phyloP scores from a whole-genome alignment of 805 yeast species.

The Pichia sporocuriosa region DNA sequence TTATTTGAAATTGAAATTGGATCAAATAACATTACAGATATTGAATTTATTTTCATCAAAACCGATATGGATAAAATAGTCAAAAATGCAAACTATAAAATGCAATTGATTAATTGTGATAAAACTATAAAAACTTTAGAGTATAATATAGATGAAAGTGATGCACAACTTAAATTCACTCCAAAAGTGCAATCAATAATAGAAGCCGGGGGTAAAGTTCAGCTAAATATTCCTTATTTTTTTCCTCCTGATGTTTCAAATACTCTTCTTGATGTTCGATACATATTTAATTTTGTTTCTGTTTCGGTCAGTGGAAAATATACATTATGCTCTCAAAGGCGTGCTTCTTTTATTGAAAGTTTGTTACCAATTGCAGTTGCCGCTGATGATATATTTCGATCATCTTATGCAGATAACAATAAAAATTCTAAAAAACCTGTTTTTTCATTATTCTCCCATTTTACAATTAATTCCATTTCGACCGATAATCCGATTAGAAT shows the following conservation, averaged over 20 bases:
- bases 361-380: slow-evolving; percentile 61
- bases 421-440: neutral
- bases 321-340: slow-evolving; percentile 12
- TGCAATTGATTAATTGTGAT: slow-evolving; percentile 1
- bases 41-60: slow-evolving; percentile 20
- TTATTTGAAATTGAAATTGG: slow-evolving; percentile 19
- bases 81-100: slow-evolving; percentile 13
- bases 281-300: slow-evolving; percentile 15
- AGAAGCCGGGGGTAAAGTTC: slow-evolving; percentile 8
- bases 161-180: slow-evolving; percentile 15
- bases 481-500: slow-evolving; percentile 48
- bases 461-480: slow-evolving; percentile 57
- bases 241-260: slow-evolving; percentile 31
- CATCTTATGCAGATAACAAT: slow-evolving; percentile 25
- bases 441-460: slow-evolving; percentile 51
- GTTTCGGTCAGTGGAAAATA: slow-evolving; percentile 12
- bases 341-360: slow-evolving; percentile 38
- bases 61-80: slow-evolving; percentile 26
- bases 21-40: slow-evolving; percentile 12
- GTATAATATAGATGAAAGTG: slow-evolving; percentile 12
- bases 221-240: slow-evolving; percentile 26
- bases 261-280: slow-evolving; percentile 21
- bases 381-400: slow-evolving; percentile 71
- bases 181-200: slow-evolving; percentile 5
- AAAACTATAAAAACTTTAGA: too few relatives aligned